These are phyloP conservation scores for Astrothelium subdiscretum DNA, from an alignment of 495 filamentous ascomycete genomes.

Conservation along the genomic window DNA sequence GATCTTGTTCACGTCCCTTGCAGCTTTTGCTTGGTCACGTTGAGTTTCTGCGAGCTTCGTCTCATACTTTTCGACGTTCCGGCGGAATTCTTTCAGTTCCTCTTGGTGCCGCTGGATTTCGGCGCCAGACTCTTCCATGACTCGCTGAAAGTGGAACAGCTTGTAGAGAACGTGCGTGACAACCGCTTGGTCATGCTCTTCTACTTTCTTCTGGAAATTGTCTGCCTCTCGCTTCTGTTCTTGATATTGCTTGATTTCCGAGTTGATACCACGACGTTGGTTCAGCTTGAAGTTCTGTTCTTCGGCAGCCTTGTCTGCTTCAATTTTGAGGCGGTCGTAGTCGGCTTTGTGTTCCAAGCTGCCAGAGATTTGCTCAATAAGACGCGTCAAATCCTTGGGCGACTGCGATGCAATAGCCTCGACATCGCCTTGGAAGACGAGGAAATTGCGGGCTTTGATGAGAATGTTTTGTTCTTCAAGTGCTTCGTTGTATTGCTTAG, in stretches of 20 bases:
- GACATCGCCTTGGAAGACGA: slow-evolving; percentile 97
- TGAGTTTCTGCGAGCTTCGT: slow-evolving; percentile 75
- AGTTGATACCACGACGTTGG: slow-evolving; percentile 86
- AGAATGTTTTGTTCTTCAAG: slow-evolving; percentile 91
- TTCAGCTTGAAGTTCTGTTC: slow-evolving; percentile 78
- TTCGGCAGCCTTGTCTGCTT: slow-evolving; percentile 76
- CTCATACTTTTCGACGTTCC: slow-evolving; percentile 77
- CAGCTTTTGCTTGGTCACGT: slow-evolving; percentile 66
- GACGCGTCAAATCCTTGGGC: slow-evolving; percentile 80
- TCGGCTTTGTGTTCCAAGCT: slow-evolving; percentile 92
- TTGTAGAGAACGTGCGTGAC: slow-evolving; percentile 96
- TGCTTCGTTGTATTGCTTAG: slow-evolving; percentile 85
- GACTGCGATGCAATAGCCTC: slow-evolving; percentile 95
- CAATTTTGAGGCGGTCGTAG: slow-evolving; percentile 77
- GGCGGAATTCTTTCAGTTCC: slow-evolving; percentile 85
- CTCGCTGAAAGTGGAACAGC: slow-evolving; percentile 84
- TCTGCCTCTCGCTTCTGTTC: slow-evolving; percentile 96
- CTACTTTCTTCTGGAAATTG: slow-evolving; percentile 73
- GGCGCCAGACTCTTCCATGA: slow-evolving; percentile 82
- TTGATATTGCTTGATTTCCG: slow-evolving; percentile 93
- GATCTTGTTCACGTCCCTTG: slow-evolving; percentile 65
- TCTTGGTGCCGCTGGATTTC: slow-evolving; percentile 92
- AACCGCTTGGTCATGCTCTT: slow-evolving; percentile 83
- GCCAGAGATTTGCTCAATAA: slow-evolving; percentile 96
- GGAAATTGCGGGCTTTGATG: slow-evolving; percentile 94